Percentiles rank a stretch among this genome's conserved stretches.
Evolutionary conservation across 2,329 filamentous ascomycete genomes (phyloP).

Genomic region (Pseudopyricularia javanii): DNA sequence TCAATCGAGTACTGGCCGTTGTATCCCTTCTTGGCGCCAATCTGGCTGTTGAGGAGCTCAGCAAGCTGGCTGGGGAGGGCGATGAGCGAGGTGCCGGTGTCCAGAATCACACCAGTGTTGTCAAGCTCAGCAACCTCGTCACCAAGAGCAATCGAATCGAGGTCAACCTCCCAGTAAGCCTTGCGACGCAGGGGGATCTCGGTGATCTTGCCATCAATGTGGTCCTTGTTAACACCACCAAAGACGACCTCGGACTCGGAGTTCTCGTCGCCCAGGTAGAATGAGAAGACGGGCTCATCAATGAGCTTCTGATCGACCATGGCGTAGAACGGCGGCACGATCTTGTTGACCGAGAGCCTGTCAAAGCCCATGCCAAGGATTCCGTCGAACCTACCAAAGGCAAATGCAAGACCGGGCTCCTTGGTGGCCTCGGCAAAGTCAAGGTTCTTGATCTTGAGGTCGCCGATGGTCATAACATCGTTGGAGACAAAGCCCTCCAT

Average conservation of each 20-base stretch:
- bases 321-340: slow-evolving; percentile 92
- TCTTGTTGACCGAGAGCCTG: slow-evolving; percentile 91
- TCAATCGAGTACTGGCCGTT: slow-evolving; percentile 95
- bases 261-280: slow-evolving; percentile 76
- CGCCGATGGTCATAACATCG: slow-evolving; percentile 77
- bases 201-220: slow-evolving; percentile 74
- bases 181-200: slow-evolving; percentile 94
- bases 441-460: slow-evolving; percentile 77
- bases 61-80: slow-evolving; percentile 83
- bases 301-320: slow-evolving; percentile 83
- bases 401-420: slow-evolving; percentile 93
- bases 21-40: slow-evolving; percentile 94
- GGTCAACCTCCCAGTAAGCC: slow-evolving; percentile 99
- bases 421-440: slow-evolving; percentile 93
- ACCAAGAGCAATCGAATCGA: slow-evolving; percentile 84
- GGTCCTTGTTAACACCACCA: slow-evolving; percentile 72
- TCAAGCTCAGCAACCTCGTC: slow-evolving; percentile 79
- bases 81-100: slow-evolving; percentile 96
- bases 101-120: slow-evolving; percentile 89
- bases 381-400: slow-evolving; percentile 94
- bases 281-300: slow-evolving; percentile 88
- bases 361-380: slow-evolving; percentile 93
- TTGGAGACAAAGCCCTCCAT: slow-evolving; percentile 88
- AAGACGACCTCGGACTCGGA: slow-evolving; percentile 76
- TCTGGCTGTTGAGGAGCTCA: slow-evolving; percentile 94